phyloP scores from a whole-genome alignment of 2,329 filamentous ascomycete genomes.

The Cladosporium sp. region DNA sequence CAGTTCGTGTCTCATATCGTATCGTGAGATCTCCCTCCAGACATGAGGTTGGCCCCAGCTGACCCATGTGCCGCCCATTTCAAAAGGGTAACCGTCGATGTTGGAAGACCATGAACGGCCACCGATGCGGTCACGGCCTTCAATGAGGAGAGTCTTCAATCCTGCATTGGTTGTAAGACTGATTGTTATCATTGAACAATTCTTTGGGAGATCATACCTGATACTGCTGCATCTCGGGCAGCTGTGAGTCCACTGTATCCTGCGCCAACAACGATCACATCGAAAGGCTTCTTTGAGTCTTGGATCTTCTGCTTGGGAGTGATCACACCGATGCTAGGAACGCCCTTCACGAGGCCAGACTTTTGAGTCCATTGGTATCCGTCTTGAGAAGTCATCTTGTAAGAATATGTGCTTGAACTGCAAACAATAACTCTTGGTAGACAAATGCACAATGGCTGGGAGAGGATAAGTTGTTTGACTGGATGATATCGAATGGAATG shows the following conservation, averaged over 20 bases:
- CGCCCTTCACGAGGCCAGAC: background rate
- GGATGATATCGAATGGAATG: background rate
- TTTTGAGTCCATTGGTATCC: background rate
- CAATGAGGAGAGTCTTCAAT: slow-evolving; percentile 46
- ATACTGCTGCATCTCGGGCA: slow-evolving; percentile 43
- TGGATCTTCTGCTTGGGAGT: slow-evolving; percentile 12
- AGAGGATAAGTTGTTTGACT: background rate
- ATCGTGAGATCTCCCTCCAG: slow-evolving; percentile 34
- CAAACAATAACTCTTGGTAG: background rate
- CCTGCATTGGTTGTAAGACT: slow-evolving; percentile 15
- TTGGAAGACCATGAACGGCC: slow-evolving; percentile 51
- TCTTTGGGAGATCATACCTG: slow-evolving; percentile 38
- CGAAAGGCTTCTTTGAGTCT: slow-evolving; percentile 8
- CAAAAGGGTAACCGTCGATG: slow-evolving; percentile 46
- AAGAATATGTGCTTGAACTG: background rate
- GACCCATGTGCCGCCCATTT: slow-evolving; percentile 55
- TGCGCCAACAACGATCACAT: slow-evolving; percentile 43
- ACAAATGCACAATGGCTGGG: background rate
- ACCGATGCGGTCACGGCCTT: slow-evolving; percentile 52
- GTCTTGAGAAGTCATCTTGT: background rate
- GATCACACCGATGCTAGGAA: background rate
- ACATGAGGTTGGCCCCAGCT: slow-evolving; percentile 34
- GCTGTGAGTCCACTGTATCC: slow-evolving; percentile 48
- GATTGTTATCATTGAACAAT: background rate
- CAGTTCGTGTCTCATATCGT: slow-evolving; percentile 21